Evolutionary conservation across 768 basidiomycete genomes (phyloP), one percentile per base, ranked within the genome.

Genomic region (Trametes cingulata): DNA sequence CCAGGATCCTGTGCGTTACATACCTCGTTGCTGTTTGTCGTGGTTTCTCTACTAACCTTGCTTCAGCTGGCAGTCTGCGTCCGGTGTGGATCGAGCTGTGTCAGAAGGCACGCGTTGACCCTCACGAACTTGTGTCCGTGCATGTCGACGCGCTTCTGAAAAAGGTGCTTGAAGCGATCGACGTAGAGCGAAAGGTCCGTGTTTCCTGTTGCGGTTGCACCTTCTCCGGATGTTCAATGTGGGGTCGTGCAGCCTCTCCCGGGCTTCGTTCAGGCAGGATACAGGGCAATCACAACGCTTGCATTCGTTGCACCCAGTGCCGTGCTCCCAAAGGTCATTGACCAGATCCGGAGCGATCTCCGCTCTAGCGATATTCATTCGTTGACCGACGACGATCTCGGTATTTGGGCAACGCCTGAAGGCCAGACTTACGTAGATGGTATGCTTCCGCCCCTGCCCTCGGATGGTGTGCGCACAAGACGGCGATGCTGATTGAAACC

Each of bases 361-460:
- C 77, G 87, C 56, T 77, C 84, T 0, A 64, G 71, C 0, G 69
- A 75, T n/a, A 75, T 95, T 50, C 80, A 83, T 19, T 74, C 83
- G 15, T 72, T 98, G 57, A 87, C 87, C 0, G 80, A 87, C 13
- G 77, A 81, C 8, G 95, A 97, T 45, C 70, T 93, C 17, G 91
- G 85, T 6, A 87, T 97, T 14, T 98, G 92, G 93, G 76, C 77
- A 3, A 94, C 94, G 0, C 90, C 91, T 0, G 86, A 88, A 52
- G 96, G 89, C n/a, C 86, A 81, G 7, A 77, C 85, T 0, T 98
- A 81, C 61, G 80, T 91, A 39, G 92, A 97, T 72, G 91, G 93
- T 92, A 56, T 63, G 76, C 58, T 35, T 35, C 41, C 12, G 15
- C 24, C 46, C 17, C 58, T 35, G 33, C 29, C 36, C 19, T 40